These are phyloP conservation scores for Tylopilus microsporus DNA, from an alignment of 1,284 basidiomycete species.

Conservation along the genomic window DNA sequence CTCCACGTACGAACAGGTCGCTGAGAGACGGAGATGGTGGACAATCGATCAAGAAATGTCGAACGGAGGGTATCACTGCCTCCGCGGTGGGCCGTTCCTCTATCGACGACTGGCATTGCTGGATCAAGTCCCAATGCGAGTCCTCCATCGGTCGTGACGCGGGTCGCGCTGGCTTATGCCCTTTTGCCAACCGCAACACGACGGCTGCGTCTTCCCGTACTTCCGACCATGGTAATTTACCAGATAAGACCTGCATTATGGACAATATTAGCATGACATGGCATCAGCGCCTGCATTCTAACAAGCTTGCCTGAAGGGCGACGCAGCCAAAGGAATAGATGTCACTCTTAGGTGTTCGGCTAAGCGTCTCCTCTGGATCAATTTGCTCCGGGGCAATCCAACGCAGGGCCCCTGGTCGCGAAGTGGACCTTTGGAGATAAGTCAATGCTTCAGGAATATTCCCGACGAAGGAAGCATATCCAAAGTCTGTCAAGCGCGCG, in stretches of 20 bases:
- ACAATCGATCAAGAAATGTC: neutral
- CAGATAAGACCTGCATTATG: neutral
- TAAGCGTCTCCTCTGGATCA: neutral
- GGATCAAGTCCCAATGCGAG: constrained; percentile 9
- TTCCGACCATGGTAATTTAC: neutral
- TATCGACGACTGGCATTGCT: neutral
- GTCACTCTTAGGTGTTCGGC: neutral
- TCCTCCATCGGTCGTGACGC: neutral
- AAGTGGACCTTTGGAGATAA: neutral
- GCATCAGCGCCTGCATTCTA: too few relatives aligned
- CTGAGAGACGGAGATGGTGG: too few relatives aligned
- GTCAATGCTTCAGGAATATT: neutral
- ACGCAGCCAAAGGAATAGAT: constrained; percentile 13
- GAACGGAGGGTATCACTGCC: neutral
- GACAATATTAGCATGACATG: too few relatives aligned
- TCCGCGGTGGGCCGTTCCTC: neutral
- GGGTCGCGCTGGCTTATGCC: constrained; percentile 1
- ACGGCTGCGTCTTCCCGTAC: neutral
- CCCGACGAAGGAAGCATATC: neutral
- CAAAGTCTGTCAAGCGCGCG: neutral
- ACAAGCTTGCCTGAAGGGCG: neutral
- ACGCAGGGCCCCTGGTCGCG: constrained; percentile 7
- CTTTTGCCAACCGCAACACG: neutral
- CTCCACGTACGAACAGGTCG: too few relatives aligned
- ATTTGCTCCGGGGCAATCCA: neutral